Conservation (phyloP, 768 basidiomycete species). For the Omphalotus guepiniiformis region DNA sequence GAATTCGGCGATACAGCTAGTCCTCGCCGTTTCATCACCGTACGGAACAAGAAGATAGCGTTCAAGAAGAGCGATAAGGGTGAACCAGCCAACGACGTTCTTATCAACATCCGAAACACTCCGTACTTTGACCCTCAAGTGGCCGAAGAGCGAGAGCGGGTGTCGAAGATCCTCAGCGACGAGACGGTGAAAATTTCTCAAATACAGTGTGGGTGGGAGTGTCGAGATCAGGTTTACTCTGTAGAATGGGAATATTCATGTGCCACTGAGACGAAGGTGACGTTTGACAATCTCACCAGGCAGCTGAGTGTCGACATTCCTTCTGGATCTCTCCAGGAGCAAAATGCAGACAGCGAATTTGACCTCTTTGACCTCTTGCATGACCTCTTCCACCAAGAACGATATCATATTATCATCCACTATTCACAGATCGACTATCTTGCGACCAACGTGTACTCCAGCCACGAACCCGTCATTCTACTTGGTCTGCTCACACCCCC, state of each 20-base stretch:
- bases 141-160: slow-evolving; percentile 29
- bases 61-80: slow-evolving; percentile 27
- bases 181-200: slow-evolving; percentile 26
- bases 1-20: slow-evolving; percentile 31
- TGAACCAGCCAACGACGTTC: slow-evolving; percentile 25
- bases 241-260: slow-evolving; percentile 48
- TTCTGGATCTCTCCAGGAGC: not conserved
- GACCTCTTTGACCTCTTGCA: not conserved
- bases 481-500: slow-evolving; percentile 41
- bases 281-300: slow-evolving; percentile 39
- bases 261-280: slow-evolving; percentile 22
- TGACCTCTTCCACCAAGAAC: not conserved
- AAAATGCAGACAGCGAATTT: no score
- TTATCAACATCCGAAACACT: slow-evolving; percentile 31
- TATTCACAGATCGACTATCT: slow-evolving; percentile 40
- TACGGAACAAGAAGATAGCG: slow-evolving; percentile 29
- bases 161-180: slow-evolving; percentile 24
- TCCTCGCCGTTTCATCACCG: slow-evolving; percentile 16
- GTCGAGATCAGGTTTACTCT: slow-evolving; percentile 54
- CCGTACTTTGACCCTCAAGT: slow-evolving; percentile 41
- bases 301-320: slow-evolving; percentile 43
- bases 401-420: slow-evolving; percentile 27
- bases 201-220: slow-evolving; percentile 61
- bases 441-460: slow-evolving; percentile 28
- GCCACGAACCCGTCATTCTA: slow-evolving; percentile 31